A percentile compares a stretch with the other conserved stretches of the same genome.
Evolutionary conservation across 1,284 basidiomycete species (phyloP).

Genomic region (Boletus sp.): DNA sequence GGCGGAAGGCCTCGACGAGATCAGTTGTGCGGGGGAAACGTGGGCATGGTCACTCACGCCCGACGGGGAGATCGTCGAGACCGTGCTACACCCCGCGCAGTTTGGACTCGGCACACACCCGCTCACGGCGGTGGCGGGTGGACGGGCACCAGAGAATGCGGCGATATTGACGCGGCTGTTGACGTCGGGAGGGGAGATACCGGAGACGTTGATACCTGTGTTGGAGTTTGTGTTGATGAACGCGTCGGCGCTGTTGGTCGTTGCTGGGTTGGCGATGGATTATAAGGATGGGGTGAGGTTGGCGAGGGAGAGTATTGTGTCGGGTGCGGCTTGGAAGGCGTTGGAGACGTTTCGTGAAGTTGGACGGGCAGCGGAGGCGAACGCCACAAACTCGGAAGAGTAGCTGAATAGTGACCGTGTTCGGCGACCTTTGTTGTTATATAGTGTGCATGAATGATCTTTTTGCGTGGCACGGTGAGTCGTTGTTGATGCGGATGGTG

Average conservation of each 20-base stretch:
- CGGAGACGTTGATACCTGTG: slow-evolving; percentile 57
- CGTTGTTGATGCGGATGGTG: no score
- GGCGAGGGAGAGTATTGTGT: slow-evolving; percentile 71
- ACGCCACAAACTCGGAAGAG: not conserved
- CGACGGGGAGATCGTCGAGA: slow-evolving; percentile 53
- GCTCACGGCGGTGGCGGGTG: slow-evolving; percentile 68
- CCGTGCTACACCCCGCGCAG: slow-evolving; percentile 52
- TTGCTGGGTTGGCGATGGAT: slow-evolving; percentile 70
- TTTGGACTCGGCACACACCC: slow-evolving; percentile 78
- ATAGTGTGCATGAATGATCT: no score
- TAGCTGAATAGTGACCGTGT: not conserved
- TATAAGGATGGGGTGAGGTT: slow-evolving; percentile 72
- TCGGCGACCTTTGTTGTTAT: not conserved
- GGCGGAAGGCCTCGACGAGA: slow-evolving; percentile 90
- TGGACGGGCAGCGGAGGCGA: slow-evolving; percentile 7
- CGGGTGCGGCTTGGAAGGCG: slow-evolving; percentile 76
- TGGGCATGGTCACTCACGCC: slow-evolving; percentile 62
- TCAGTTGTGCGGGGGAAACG: slow-evolving; percentile 91
- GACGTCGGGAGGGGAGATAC: slow-evolving; percentile 49
- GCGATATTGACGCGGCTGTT: slow-evolving; percentile 60
- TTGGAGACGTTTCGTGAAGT: slow-evolving; percentile 44
- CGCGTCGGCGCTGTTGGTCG: slow-evolving; percentile 77
- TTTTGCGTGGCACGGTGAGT: no score
- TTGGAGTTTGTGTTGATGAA: slow-evolving; percentile 86
- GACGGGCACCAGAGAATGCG: slow-evolving; percentile 74